phyloP scores from a whole-genome alignment of 2,329 filamentous ascomycete species.

The Aureobasidium sp. region DNA sequence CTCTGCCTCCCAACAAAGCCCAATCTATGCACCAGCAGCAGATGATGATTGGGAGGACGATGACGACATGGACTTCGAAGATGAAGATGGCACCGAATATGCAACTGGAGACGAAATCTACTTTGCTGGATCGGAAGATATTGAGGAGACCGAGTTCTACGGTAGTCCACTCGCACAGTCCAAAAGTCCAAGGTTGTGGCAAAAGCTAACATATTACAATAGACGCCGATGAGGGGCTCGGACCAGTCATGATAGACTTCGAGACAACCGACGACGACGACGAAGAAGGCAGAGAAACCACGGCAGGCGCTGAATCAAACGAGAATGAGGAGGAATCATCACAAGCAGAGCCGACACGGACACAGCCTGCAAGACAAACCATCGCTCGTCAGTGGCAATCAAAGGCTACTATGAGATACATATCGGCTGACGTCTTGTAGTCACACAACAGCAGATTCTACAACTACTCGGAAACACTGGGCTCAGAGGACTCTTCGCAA shows the following conservation, averaged over 20 bases:
- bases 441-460: constrained; percentile 43
- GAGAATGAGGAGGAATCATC: constrained; percentile 26
- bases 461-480: constrained; percentile 45
- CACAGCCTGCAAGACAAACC: constrained; percentile 18
- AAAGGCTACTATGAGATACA: background rate
- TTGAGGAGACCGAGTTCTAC: constrained; percentile 28
- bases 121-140: constrained; percentile 26
- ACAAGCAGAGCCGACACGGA: constrained; percentile 24
- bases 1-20: background rate
- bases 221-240: constrained; percentile 35
- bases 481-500: constrained; percentile 43
- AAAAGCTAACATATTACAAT: background rate
- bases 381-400: constrained; percentile 23
- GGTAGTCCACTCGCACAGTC: constrained; percentile 24
- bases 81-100: constrained; percentile 27
- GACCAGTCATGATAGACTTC: constrained; percentile 30
- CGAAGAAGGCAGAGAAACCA: constrained; percentile 17
- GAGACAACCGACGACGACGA: constrained; percentile 31
- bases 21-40: background rate
- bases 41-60: constrained; percentile 22
- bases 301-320: constrained; percentile 15
- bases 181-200: constrained; percentile 24
- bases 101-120: constrained; percentile 25
- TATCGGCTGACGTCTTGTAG: constrained; percentile 22
- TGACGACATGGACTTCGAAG: constrained; percentile 46